phyloP scores from a whole-genome alignment of 2,329 filamentous ascomycete genomes.

The Trichoderma afroharzianum region DNA sequence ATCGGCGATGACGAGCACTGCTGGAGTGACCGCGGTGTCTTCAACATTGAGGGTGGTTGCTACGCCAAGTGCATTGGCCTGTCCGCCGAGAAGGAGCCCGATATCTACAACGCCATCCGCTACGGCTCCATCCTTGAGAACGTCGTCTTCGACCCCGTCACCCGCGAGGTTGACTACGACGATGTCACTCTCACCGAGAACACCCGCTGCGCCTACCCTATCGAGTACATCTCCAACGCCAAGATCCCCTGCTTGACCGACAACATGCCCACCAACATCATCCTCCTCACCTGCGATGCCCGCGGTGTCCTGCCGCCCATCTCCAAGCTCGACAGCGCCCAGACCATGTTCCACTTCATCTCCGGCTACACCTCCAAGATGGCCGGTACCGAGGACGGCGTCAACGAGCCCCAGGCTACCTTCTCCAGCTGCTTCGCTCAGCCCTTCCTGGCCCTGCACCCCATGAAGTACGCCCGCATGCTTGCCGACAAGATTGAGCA shows the following conservation, averaged over 20 bases:
- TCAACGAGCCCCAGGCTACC: conserved; percentile 95
- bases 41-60: conserved; percentile 99
- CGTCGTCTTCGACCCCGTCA: conserved; percentile 91
- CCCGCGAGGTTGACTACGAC: conserved; percentile 91
- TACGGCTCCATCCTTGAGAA: conserved; percentile 98
- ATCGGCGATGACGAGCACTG: conserved; percentile 99
- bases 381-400: conserved; percentile 96
- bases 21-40: conserved; percentile 94
- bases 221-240: conserved; percentile 98
- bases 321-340: conserved; percentile 88
- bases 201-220: conserved; percentile 96
- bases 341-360: conserved; percentile 99
- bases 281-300: conserved; percentile 96
- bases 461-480: conserved; percentile 99
- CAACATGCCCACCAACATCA: conserved; percentile 93
- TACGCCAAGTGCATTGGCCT: conserved; percentile 99
- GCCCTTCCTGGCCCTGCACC: conserved; percentile 97
- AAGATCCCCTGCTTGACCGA: conserved; percentile 93
- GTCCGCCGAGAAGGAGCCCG: conserved; percentile 97
- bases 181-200: conserved; percentile 95
- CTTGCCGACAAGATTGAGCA: conserved; percentile 94
- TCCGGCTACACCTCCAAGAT: conserved; percentile 99
- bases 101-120: conserved; percentile 93
- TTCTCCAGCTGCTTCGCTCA: conserved; percentile 99
- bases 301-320: conserved; percentile 96